phyloP scores from a whole-genome alignment of 1,139 yeast genomes.

The Candida sojae region DNA sequence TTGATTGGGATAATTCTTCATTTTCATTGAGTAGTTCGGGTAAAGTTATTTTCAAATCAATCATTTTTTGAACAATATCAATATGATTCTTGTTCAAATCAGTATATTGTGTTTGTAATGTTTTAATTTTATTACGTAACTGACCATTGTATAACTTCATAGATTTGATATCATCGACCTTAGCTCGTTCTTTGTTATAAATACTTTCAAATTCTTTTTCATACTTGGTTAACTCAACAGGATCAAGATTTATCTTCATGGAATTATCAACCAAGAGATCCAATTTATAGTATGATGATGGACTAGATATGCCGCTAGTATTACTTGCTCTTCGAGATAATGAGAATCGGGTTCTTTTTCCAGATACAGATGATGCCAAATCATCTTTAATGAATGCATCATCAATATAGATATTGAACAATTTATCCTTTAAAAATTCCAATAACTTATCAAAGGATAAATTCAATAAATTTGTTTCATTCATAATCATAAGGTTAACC shows the following conservation, averaged over 20 bases:
- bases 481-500: conserved; percentile 70
- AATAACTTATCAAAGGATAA: conserved; percentile 75
- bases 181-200: conserved; percentile 64
- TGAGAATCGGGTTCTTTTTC: conserved; percentile 18
- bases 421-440: conserved; percentile 72
- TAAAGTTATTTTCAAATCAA: conserved; percentile 39
- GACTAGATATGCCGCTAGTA: neutral
- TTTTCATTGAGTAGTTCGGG: conserved; percentile 71
- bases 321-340: conserved; percentile 8
- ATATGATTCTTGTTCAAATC: conserved; percentile 75
- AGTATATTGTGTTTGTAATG: conserved; percentile 70
- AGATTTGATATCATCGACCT: conserved; percentile 68
- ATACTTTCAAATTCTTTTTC: conserved; percentile 75
- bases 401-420: conserved; percentile 70
- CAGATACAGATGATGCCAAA: neutral
- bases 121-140: conserved; percentile 71
- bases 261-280: conserved; percentile 82
- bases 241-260: conserved; percentile 67
- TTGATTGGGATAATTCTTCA: conserved; percentile 67
- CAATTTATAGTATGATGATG: conserved; percentile 50
- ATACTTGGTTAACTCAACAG: conserved; percentile 68
- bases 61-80: conserved; percentile 43
- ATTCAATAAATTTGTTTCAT: conserved; percentile 57
- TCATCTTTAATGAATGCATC: conserved; percentile 29
- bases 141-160: conserved; percentile 68